Evolutionary conservation across 257 asterid genomes (phyloP).

Genomic region (Verbascum thapsus): DNA sequence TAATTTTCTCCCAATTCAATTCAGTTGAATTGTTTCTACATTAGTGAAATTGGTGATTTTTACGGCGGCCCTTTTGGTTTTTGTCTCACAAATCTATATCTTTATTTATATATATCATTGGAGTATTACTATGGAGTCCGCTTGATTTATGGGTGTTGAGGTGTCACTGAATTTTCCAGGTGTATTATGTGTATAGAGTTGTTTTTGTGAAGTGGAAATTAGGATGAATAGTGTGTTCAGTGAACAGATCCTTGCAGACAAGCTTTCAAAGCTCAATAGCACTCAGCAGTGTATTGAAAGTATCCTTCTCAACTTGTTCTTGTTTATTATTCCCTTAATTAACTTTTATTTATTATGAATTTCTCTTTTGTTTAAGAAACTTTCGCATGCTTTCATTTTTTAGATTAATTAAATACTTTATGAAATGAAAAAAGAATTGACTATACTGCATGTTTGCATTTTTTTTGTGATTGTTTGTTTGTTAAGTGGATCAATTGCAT

Average conservation of each 20-base stretch:
- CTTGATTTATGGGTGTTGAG: conserved; percentile 20
- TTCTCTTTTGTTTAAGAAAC: conserved; percentile 1
- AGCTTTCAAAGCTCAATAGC: conserved; percentile 88
- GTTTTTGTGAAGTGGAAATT: conserved; percentile 30
- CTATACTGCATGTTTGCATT: not conserved
- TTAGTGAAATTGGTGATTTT: conserved; percentile 41
- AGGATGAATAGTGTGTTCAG: conserved; percentile 73
- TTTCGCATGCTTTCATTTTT: conserved; percentile 14
- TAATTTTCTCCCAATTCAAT: conserved; percentile 28
- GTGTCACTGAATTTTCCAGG: too few relatives aligned
- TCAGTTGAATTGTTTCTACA: conserved; percentile 23
- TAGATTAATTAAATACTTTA: not conserved
- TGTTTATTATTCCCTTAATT: conserved; percentile 6
- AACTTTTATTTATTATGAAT: not conserved
- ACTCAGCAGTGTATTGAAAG: conserved; percentile 96
- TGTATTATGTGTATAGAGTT: too few relatives aligned
- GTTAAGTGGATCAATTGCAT: conserved; percentile 6
- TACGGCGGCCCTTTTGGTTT: conserved; percentile 35
- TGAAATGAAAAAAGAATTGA: not conserved
- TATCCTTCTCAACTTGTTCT: conserved; percentile 45
- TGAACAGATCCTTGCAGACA: conserved; percentile 80
- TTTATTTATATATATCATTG: conserved; percentile 13
- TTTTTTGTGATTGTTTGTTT: not conserved
- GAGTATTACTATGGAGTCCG: conserved; percentile 35
- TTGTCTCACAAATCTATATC: conserved; percentile 26